These are phyloP conservation scores for Colletotrichum neosansevieriae DNA, from an alignment of 2,329 filamentous ascomycete species.

Conservation along the genomic window DNA sequence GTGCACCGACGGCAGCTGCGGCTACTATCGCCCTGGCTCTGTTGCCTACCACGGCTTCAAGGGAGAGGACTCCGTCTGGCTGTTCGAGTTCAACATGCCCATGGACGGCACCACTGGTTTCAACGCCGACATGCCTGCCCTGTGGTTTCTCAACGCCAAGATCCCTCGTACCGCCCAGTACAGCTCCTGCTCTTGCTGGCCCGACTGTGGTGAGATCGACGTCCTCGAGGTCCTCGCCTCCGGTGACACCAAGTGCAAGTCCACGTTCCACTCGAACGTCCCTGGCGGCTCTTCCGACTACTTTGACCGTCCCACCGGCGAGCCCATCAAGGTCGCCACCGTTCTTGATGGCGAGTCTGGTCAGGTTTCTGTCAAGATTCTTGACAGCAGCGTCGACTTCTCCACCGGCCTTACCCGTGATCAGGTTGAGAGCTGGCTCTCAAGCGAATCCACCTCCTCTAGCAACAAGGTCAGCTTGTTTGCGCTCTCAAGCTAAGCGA, in stretches of 20 bases:
- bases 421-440: slow-evolving; percentile 53
- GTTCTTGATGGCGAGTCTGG: slow-evolving; percentile 67
- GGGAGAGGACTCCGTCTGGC: slow-evolving; percentile 72
- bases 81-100: slow-evolving; percentile 82
- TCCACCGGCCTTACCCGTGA: slow-evolving; percentile 52
- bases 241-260: slow-evolving; percentile 76
- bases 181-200: slow-evolving; percentile 80
- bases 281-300: slow-evolving; percentile 78
- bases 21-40: slow-evolving; percentile 56
- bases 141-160: slow-evolving; percentile 81
- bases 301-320: slow-evolving; percentile 73
- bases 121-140: slow-evolving; percentile 77
- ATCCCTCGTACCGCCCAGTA: slow-evolving; percentile 81
- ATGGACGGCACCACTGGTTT: slow-evolving; percentile 63
- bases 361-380: slow-evolving; percentile 67
- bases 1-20: slow-evolving; percentile 56
- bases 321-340: slow-evolving; percentile 73
- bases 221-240: slow-evolving; percentile 77
- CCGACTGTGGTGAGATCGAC: slow-evolving; percentile 80
- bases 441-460: slow-evolving; percentile 16
- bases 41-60: slow-evolving; percentile 74
- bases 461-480: slow-evolving; percentile 40
- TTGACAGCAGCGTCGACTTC: slow-evolving; percentile 58
- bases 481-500: slow-evolving; percentile 31
- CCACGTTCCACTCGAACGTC: slow-evolving; percentile 74